phyloP scores from a whole-genome alignment of 176 grass and related monocot species.

The Musa acuminata region DNA sequence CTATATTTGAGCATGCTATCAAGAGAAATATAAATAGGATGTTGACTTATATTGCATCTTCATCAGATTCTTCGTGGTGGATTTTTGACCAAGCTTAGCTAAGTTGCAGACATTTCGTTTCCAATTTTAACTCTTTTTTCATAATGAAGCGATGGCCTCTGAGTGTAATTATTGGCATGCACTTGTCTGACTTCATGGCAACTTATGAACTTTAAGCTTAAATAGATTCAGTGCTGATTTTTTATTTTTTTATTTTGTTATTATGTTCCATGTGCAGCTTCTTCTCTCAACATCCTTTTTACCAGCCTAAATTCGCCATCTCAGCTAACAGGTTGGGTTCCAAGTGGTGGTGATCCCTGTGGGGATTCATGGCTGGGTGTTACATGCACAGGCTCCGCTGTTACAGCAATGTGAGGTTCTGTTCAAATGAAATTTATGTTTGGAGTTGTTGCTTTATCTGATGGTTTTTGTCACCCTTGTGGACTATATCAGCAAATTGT shows the following conservation, averaged over 20 bases:
- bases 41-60: no score
- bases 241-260: neutral
- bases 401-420: slow-evolving; percentile 66
- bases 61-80: no score
- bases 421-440: neutral
- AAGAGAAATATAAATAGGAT: no score
- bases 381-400: slow-evolving; percentile 63
- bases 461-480: neutral
- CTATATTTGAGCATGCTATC: no score
- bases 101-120: neutral
- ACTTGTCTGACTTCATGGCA: neutral
- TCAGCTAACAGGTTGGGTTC: slow-evolving; percentile 59
- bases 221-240: neutral
- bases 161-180: neutral
- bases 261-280: slow-evolving; percentile 40
- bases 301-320: slow-evolving; percentile 76
- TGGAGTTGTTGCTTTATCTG: neutral
- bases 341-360: slow-evolving; percentile 73
- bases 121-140: neutral
- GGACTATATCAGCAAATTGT: slow-evolving; percentile 47
- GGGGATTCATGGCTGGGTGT: slow-evolving; percentile 72
- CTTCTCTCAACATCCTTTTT: slow-evolving; percentile 65
- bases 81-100: neutral
- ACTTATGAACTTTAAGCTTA: neutral
- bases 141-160: neutral